These are phyloP conservation scores for Trichoderma cornu-damae DNA, from an alignment of 2,329 filamentous ascomycete genomes.

Conservation along the genomic window DNA sequence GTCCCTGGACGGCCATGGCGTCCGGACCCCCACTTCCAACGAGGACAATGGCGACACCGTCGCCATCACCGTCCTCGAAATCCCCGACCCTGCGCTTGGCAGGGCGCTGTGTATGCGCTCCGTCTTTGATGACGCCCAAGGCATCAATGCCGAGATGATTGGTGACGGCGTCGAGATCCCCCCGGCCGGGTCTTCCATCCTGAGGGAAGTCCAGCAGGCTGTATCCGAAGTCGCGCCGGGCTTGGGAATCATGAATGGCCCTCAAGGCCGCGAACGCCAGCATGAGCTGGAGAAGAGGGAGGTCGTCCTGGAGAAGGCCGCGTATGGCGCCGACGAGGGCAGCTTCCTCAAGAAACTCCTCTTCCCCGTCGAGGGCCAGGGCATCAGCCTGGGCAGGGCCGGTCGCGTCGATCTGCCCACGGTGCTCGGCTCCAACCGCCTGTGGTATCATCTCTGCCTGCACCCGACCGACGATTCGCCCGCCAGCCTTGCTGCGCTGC, in stretches of 20 bases:
- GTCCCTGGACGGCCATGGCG: slow-evolving; percentile 58
- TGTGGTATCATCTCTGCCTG: slow-evolving; percentile 90
- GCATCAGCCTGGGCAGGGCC: slow-evolving; percentile 71
- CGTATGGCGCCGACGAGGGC: slow-evolving; percentile 72
- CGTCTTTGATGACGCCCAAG: slow-evolving; percentile 85
- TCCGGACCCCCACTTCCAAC: slow-evolving; percentile 59
- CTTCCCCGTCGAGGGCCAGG: slow-evolving; percentile 70
- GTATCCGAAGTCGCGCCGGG: slow-evolving; percentile 72
- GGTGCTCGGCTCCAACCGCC: slow-evolving; percentile 74
- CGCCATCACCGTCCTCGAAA: slow-evolving; percentile 79
- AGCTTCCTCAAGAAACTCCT: slow-evolving; percentile 78
- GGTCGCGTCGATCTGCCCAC: slow-evolving; percentile 74
- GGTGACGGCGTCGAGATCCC: slow-evolving; percentile 81
- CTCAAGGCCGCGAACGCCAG: slow-evolving; percentile 66
- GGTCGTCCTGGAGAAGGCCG: slow-evolving; percentile 78
- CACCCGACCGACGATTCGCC: slow-evolving; percentile 88
- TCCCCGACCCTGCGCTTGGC: slow-evolving; percentile 72
- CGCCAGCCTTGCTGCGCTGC: slow-evolving; percentile 64
- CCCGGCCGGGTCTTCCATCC: slow-evolving; percentile 70
- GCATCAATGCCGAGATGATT: slow-evolving; percentile 97
- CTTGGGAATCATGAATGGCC: slow-evolving; percentile 66
- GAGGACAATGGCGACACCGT: slow-evolving; percentile 79
- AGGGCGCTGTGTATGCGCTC: slow-evolving; percentile 86
- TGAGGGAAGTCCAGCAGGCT: slow-evolving; percentile 81
- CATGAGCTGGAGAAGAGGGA: slow-evolving; percentile 77